These are phyloP conservation scores for Zygoascus flipseniorum DNA, from an alignment of 805 yeast genomes.

Conservation along the genomic window DNA sequence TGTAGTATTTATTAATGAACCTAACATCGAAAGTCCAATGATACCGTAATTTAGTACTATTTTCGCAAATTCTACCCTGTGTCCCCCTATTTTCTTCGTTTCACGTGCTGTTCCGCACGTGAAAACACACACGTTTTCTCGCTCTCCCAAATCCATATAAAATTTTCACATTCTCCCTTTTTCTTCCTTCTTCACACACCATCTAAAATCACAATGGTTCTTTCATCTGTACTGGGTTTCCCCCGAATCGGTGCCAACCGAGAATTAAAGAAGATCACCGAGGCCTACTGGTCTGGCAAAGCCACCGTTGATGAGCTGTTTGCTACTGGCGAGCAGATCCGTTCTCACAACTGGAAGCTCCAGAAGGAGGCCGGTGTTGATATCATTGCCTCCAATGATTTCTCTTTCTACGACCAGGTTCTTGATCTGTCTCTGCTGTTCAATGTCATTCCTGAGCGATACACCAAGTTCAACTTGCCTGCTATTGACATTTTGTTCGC, in stretches of 20 bases:
- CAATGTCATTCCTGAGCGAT: constrained; percentile 95
- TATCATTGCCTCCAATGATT: constrained; percentile 93
- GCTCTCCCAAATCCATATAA: not conserved
- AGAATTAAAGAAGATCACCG: constrained; percentile 98
- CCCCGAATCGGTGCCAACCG: constrained; percentile 99
- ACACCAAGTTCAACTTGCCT: constrained; percentile 82
- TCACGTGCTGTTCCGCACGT: not conserved
- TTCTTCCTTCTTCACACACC: constrained; percentile 1
- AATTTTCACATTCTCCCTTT: constrained; percentile 2
- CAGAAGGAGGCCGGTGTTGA: constrained; percentile 97
- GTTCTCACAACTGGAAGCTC: constrained; percentile 95
- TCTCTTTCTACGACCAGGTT: constrained; percentile 96
- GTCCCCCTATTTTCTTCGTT: too few relatives aligned
- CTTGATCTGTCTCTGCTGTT: constrained; percentile 85
- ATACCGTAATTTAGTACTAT: too few relatives aligned
- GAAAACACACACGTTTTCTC: not conserved
- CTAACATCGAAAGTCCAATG: too few relatives aligned
- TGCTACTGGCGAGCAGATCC: constrained; percentile 89
- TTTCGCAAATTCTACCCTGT: too few relatives aligned
- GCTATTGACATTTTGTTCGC: constrained; percentile 92
- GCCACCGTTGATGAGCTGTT: constrained; percentile 76
- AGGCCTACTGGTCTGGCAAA: constrained; percentile 98
- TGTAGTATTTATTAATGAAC: too few relatives aligned
- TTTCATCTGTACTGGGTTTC: constrained; percentile 97
- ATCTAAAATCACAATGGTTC: constrained; percentile 54